A percentile compares a stretch with the other conserved stretches of the same genome.
Conservation (phyloP, 495 filamentous ascomycete species). For the Podospora comata region DNA sequence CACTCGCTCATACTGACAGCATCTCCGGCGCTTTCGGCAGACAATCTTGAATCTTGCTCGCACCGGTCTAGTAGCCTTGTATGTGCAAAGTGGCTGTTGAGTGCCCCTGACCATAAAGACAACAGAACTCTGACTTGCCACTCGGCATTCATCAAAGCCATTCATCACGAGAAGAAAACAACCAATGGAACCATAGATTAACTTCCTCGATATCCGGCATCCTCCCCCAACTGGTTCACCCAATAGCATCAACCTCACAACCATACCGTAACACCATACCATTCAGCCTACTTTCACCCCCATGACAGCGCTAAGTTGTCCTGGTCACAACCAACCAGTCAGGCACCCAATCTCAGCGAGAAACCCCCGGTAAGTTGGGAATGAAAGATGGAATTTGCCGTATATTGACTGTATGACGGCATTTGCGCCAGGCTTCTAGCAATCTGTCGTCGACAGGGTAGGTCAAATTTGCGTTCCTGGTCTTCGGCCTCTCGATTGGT, state of each 20-base stretch:
- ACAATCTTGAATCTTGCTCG: too few species aligned
- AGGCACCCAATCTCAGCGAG: background rate
- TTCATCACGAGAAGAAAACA: background rate
- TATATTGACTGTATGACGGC: background rate
- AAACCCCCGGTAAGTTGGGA: background rate
- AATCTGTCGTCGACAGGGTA: background rate
- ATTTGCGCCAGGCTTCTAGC: background rate
- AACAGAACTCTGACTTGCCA: too few species aligned
- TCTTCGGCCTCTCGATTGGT: background rate
- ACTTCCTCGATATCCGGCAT: background rate
- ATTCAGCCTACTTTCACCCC: background rate
- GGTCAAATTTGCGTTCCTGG: background rate
- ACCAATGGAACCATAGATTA: constrained; percentile 4
- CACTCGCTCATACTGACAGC: too few species aligned
- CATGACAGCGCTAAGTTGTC: background rate
- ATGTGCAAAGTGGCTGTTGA: too few species aligned
- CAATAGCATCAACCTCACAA: background rate
- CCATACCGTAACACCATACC: background rate
- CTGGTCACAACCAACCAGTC: background rate
- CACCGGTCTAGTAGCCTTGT: too few species aligned
- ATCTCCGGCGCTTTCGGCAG: too few species aligned
- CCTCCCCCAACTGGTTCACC: background rate
- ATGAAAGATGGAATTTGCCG: background rate
- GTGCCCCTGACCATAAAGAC: too few species aligned
- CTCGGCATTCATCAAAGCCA: too few species aligned